Evolutionary conservation across 208 protist genomes (phyloP).

Genomic region (Trypanosomatidae sp.): DNA sequence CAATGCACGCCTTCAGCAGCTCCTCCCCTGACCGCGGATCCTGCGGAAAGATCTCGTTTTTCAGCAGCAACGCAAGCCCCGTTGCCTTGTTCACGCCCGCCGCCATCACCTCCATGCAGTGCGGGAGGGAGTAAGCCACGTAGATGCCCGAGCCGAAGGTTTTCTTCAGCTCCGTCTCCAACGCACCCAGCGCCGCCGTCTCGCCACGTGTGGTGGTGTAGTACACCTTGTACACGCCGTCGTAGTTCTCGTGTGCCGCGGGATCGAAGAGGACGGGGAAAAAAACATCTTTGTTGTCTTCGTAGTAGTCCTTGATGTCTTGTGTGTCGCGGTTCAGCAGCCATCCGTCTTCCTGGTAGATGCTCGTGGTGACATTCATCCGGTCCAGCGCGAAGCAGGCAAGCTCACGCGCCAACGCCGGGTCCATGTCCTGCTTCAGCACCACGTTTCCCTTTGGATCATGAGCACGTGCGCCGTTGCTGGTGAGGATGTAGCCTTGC

Average conservation of each 20-base stretch:
- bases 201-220: too few relatives aligned
- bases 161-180: background rate
- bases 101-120: constrained; percentile 48
- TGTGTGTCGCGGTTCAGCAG: constrained; percentile 26
- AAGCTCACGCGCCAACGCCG: constrained; percentile 28
- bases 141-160: too few relatives aligned
- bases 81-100: constrained; percentile 43
- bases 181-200: too few relatives aligned
- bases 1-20: constrained; percentile 38
- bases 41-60: constrained; percentile 21
- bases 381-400: constrained; percentile 18
- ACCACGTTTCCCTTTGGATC: constrained; percentile 29
- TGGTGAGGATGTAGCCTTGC: constrained; percentile 47
- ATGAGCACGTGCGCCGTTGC: constrained; percentile 50
- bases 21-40: constrained; percentile 7
- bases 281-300: constrained; percentile 36
- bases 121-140: too few relatives aligned
- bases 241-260: constrained; percentile 23
- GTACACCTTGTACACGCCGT: constrained; percentile 40
- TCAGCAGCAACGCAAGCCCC: constrained; percentile 17
- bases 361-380: constrained; percentile 27
- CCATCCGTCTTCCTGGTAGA: constrained; percentile 45
- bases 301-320: constrained; percentile 30
- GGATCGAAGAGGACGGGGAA: constrained; percentile 32
- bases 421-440: constrained; percentile 36